These are phyloP conservation scores for Ailanthus altissimus DNA, from an alignment of 345 rosid species.

Conservation along the genomic window DNA sequence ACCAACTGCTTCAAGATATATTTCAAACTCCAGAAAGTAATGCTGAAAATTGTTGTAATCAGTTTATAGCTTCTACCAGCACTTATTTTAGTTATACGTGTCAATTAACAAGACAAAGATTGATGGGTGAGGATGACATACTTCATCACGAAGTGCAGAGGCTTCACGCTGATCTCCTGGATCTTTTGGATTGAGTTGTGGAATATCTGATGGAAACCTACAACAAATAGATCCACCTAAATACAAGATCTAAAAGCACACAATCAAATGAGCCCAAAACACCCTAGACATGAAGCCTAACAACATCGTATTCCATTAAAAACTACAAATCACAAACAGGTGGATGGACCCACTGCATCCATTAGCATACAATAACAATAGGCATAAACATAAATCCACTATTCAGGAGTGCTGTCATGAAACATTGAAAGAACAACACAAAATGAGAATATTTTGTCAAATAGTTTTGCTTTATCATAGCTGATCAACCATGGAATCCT, in stretches of 20 bases:
- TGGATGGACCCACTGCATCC: not conserved
- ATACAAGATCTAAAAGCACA: constrained; percentile 4
- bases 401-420: not conserved
- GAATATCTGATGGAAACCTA: constrained; percentile 71
- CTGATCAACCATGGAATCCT: not conserved
- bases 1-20: constrained; percentile 15
- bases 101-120: constrained; percentile 7
- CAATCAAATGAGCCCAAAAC: not conserved
- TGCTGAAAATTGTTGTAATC: constrained; percentile 7
- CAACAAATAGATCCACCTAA: constrained; percentile 16
- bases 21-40: constrained; percentile 36
- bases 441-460: not conserved
- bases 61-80: constrained; percentile 5
- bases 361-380: not conserved
- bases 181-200: constrained; percentile 57
- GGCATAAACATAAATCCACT: not conserved
- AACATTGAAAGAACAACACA: not conserved
- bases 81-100: not conserved
- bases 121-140: constrained; percentile 38
- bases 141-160: constrained; percentile 98
- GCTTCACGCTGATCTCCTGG: constrained; percentile 82
- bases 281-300: not conserved
- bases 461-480: not conserved
- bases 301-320: not conserved
- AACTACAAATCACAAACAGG: not conserved